Base-by-base conservation (phyloP, 805 yeast genomes). In the Sugiyamaella americana region DNA sequence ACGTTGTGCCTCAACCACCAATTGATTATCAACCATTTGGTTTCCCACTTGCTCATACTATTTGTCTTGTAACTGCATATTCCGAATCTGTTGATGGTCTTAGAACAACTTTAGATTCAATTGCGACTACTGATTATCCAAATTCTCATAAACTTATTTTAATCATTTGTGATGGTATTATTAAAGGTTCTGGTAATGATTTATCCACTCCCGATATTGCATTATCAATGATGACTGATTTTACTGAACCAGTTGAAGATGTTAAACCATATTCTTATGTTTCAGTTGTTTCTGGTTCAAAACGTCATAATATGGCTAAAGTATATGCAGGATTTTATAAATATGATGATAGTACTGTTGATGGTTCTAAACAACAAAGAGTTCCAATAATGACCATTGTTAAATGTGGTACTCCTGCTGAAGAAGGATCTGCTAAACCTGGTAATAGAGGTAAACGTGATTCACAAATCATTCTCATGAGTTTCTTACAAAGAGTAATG, bases 371-470 rank as follows among this genome's bases (percentile, higher is more conserved):
- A 56, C 98, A 91, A 66, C 74, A 65, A 49, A 75, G 91, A 56
- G 89, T 86, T 26, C 97, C 97, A 1, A 71, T 89, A 56, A 60
- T 89, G 24, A 70, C 82, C 18, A 72, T 89, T 59, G 65, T 86
- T 37, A 89, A 89, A 65, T 87, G 95, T 67, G 97, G 97, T 54
- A 26, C 32, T 13, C 88, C 89, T 3, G 82, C 75, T 13, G 97
- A 89, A 61, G 80, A 78, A 26, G 74, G 74, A 13, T 70, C 80
- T 5, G 66, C 80, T 3, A 83, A 83, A 63, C 96, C 97, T 10
- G 97, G 97, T 58, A 89, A 89, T 64, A 79, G 97, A 73, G 97
- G 97, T 67, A 89, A 89, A 65, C 83, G 97, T 70, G 97, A 89
- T 63, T 86, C 96, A 20, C 97, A 89, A 64, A 82, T 89, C 47